Evolutionary conservation across 805 yeast species (phyloP), one percentile per base, ranked within the genome.

Genomic region (Ogataea zsoltii): DNA sequence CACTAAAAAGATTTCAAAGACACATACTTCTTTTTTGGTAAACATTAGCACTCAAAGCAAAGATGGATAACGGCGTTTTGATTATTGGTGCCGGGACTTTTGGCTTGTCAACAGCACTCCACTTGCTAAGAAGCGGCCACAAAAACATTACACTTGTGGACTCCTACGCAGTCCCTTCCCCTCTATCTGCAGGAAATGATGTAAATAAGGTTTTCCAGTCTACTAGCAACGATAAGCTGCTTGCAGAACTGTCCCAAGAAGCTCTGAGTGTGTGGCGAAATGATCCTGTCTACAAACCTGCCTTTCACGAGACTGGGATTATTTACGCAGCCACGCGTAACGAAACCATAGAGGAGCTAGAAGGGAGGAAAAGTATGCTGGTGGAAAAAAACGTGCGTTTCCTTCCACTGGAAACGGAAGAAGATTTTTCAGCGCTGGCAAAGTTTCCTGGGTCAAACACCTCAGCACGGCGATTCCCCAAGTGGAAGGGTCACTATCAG

Each of bases 401-500:
- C 19, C 17, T 18, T 3, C 7, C 19, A 25, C 16, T 34, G 7
- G 28, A 44, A 4, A 23, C 25, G 26, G 18, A 34, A 7, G 40
- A 38, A 18, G 39, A 33, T 19, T 44, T 44, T 28, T 21, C 34
- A 2, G 14, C n/a, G 10, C 15, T 41, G 15, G 37, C 19, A 6
- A 12, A 14, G 7, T 34, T 34, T 19, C 29, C 29, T 3, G 28
- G 11, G 12, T 21, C 17, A n/a, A n/a, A n/a, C 17, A 14, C 28
- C 25, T 11, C 28, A 35, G 28, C 10, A 18, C 14, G 16, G 33
- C 42, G 59, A 45, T 54, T 63, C 41, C 41, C 44, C 26, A 54
- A 56, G 15, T 67, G 70, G 71, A 57, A 50, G 37, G 69, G 71
- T 7, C 67, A 59, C 46, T 49, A 49, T 42, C 70, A 66, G 37